These are phyloP conservation scores for Hydrangea macrophylla DNA, from an alignment of 148 eudicot genomes.

Conservation along the genomic window DNA sequence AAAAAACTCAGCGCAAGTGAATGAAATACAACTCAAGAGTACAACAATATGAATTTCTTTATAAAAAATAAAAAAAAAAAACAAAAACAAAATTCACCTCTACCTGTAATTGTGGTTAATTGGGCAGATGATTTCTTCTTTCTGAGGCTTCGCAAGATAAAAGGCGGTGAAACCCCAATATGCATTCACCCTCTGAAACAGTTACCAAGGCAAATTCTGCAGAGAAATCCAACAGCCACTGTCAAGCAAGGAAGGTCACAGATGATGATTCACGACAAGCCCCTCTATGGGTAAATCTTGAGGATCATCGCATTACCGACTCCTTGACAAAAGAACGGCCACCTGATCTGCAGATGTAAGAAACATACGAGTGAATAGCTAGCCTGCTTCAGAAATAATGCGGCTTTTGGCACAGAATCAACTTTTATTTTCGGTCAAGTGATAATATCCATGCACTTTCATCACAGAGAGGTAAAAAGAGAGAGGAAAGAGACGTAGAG, in stretches of 20 bases:
- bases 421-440: too few species aligned
- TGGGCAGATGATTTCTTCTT: neutral
- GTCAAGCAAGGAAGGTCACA: neutral
- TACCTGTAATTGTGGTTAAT: neutral
- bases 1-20: neutral
- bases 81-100: neutral
- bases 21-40: neutral
- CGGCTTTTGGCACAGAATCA: too few species aligned
- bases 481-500: too few species aligned
- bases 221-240: neutral
- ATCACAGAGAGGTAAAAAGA: too few species aligned
- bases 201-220: neutral
- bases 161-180: slow-evolving; percentile 2
- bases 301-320: slow-evolving; percentile 69
- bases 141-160: neutral
- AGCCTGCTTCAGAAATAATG: neutral
- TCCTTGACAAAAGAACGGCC: slow-evolving; percentile 83
- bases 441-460: too few species aligned
- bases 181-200: neutral
- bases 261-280: neutral
- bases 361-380: neutral
- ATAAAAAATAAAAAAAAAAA: neutral
- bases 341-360: slow-evolving; percentile 61
- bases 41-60: neutral
- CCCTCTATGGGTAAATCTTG: neutral